Percentiles rank a stretch among this genome's conserved stretches.
These are phyloP conservation scores for Medicago arabica DNA, from an alignment of 306 rosid genomes.

Conservation along the genomic window DNA sequence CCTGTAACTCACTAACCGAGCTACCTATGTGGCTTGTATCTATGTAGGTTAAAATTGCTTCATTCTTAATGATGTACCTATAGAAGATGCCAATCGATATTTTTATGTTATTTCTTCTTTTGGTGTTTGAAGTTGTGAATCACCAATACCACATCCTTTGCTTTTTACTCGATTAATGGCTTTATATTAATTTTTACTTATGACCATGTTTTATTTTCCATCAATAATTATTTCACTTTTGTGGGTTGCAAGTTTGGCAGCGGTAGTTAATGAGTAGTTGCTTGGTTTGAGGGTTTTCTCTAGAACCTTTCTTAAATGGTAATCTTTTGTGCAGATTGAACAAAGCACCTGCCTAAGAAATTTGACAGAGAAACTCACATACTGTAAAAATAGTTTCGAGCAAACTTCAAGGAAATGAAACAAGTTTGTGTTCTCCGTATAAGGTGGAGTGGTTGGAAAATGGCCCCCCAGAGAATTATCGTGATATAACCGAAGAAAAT, in stretches of 20 bases:
- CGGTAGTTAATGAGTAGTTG: background rate
- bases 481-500: no score
- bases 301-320: background rate
- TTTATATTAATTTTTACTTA: background rate
- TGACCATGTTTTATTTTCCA: background rate
- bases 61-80: background rate
- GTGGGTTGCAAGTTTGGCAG: background rate
- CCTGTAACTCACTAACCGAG: no score
- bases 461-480: background rate
- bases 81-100: background rate
- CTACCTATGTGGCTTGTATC: no score
- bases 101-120: background rate
- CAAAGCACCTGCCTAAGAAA: background rate
- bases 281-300: conserved; percentile 5
- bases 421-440: background rate
- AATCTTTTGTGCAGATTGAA: conserved; percentile 22
- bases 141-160: background rate
- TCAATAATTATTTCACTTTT: background rate
- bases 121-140: background rate
- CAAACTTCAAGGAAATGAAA: conserved; percentile 3
- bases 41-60: background rate
- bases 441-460: background rate
- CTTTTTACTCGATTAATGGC: background rate
- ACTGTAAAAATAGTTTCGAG: background rate
- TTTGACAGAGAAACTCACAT: background rate